phyloP scores from a whole-genome alignment of 306 rosid genomes.

The Abrus pulchellus region DNA sequence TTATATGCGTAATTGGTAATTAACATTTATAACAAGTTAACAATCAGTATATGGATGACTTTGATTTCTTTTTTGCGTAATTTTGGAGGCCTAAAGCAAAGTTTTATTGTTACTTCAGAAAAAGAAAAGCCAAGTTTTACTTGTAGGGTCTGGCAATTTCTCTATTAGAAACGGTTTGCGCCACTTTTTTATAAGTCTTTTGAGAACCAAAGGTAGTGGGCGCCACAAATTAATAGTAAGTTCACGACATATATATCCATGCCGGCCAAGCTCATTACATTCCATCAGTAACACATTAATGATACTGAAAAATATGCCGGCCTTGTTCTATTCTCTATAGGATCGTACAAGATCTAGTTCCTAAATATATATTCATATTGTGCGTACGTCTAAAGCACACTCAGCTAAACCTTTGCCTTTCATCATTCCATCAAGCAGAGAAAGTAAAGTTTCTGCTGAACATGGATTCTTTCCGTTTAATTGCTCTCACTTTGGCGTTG shows the following conservation, averaged over 20 bases:
- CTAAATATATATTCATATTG: neutral
- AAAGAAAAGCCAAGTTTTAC: no score
- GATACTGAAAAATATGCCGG: slow-evolving; percentile 15
- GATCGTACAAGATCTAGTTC: neutral
- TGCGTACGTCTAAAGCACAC: neutral
- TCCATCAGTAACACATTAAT: slow-evolving; percentile 1
- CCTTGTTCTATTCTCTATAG: neutral
- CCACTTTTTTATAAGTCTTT: no score
- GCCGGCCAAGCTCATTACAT: slow-evolving; percentile 23
- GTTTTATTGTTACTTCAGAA: no score
- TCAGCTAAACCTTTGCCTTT: slow-evolving; percentile 7
- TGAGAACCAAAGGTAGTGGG: no score
- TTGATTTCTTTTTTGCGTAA: no score
- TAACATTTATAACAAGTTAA: no score
- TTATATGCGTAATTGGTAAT: no score
- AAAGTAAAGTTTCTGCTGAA: slow-evolving; percentile 40
- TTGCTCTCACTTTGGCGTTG: slow-evolving; percentile 52
- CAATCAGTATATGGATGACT: no score
- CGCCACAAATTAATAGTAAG: neutral
- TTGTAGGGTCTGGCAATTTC: no score
- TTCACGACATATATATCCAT: slow-evolving; percentile 24
- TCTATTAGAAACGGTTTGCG: no score
- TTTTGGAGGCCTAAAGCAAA: no score
- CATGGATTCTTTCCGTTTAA: slow-evolving; percentile 55
- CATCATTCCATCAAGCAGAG: slow-evolving; percentile 37